Conservation (phyloP, 495 filamentous ascomycete genomes). For the Aspergillus ellipticus region DNA sequence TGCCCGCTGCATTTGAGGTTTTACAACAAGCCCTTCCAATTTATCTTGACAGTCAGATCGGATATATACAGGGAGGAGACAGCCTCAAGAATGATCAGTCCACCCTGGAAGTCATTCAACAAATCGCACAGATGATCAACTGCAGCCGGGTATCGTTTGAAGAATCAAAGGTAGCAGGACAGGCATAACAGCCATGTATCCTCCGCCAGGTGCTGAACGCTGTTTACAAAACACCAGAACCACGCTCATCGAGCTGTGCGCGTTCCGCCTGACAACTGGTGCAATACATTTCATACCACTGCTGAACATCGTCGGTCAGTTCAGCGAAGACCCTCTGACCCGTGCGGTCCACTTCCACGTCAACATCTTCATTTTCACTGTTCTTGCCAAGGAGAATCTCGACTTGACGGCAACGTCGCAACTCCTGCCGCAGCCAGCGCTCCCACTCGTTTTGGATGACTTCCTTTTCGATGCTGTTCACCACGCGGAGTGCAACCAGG, state of each 20-base stretch:
- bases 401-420: constrained; percentile 61
- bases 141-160: constrained; percentile 35
- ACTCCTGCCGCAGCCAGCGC: constrained; percentile 77
- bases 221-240: constrained; percentile 17
- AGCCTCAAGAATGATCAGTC: constrained; percentile 2
- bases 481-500: constrained; percentile 81
- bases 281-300: constrained; percentile 71
- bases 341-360: constrained; percentile 21
- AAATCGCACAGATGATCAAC: constrained; percentile 7
- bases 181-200: constrained; percentile 3
- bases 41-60: neutral
- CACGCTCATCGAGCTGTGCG: constrained; percentile 24
- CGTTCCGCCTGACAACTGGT: constrained; percentile 66
- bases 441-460: constrained; percentile 85
- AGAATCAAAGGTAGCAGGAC: constrained; percentile 9
- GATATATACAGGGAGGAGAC: neutral
- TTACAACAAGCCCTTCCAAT: neutral
- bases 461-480: constrained; percentile 85
- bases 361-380: constrained; percentile 21
- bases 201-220: constrained; percentile 1
- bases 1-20: too few species aligned
- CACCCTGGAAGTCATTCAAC: constrained; percentile 1
- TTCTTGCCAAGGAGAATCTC: constrained; percentile 44
- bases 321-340: constrained; percentile 30
- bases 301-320: constrained; percentile 48